Evolutionary conservation across 163 green algal genomes (phyloP).

Genomic region (Volvox carteri): DNA sequence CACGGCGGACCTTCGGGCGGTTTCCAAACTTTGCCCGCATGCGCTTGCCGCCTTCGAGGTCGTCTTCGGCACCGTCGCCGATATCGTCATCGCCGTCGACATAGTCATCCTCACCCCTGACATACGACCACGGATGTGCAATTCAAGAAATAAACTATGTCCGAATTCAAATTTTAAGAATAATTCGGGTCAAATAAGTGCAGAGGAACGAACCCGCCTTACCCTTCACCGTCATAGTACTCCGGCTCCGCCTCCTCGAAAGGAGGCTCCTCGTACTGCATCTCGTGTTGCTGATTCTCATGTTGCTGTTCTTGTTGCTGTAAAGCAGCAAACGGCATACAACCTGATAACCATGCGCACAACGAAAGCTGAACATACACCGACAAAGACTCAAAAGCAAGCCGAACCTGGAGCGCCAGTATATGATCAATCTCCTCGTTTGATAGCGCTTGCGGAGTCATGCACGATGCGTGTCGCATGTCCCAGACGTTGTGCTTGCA

Average conservation of each 20-base stretch:
- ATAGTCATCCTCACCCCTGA: conserved; percentile 54
- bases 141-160: too few relatives aligned
- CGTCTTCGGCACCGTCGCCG: conserved; percentile 38
- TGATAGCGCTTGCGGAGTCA: conserved; percentile 79
- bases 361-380: background rate
- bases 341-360: background rate
- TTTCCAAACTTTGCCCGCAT: conserved; percentile 29
- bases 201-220: background rate
- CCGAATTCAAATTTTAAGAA: too few relatives aligned
- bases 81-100: conserved; percentile 52
- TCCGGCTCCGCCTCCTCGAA: conserved; percentile 53
- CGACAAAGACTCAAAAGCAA: background rate
- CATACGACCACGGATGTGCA: background rate
- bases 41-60: conserved; percentile 20
- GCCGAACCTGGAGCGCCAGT: conserved; percentile 73
- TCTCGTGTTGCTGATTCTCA: conserved; percentile 29
- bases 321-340: background rate
- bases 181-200: too few relatives aligned
- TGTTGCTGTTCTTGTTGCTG: conserved; percentile 24
- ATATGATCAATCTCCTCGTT: conserved; percentile 88
- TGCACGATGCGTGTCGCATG: conserved; percentile 70
- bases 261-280: conserved; percentile 51
- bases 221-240: conserved; percentile 58
- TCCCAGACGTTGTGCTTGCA: conserved; percentile 89
- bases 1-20: conserved; percentile 13